Evolutionary conservation across 305 asterid species (phyloP).

Genomic region (Caryopteris hybrid): DNA sequence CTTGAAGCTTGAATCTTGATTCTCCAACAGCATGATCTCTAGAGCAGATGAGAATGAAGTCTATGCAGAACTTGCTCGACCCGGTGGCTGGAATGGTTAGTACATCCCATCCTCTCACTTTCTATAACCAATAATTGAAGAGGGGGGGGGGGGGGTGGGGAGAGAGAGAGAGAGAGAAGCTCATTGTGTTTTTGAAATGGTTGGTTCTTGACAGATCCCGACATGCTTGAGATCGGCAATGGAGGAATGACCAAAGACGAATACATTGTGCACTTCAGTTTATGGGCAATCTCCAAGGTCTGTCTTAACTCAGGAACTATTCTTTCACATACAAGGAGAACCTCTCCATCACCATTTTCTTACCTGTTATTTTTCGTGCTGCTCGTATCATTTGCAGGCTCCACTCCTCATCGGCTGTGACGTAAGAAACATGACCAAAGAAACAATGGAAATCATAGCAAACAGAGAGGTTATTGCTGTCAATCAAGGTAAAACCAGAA

Average conservation of each 20-base stretch:
- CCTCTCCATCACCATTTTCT: not conserved
- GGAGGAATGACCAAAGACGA: slow-evolving; percentile 91
- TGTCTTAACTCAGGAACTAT: not conserved
- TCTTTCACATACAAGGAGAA: not conserved
- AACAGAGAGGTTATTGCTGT: slow-evolving; percentile 76
- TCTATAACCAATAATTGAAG: not conserved
- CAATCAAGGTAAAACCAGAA: slow-evolving; percentile 56
- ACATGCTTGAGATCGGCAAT: slow-evolving; percentile 95
- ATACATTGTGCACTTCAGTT: slow-evolving; percentile 74
- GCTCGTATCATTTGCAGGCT: slow-evolving; percentile 42
- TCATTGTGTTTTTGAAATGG: not conserved
- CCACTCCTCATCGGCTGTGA: slow-evolving; percentile 94
- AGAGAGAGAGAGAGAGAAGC: not conserved
- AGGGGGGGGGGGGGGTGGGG: not conserved
- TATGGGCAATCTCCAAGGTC: slow-evolving; percentile 96
- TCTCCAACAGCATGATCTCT: slow-evolving; percentile 66
- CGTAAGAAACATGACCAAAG: slow-evolving; percentile 54
- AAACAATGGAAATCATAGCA: slow-evolving; percentile 52
- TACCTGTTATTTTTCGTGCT: not conserved
- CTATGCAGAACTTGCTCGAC: slow-evolving; percentile 69
- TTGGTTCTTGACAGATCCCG: slow-evolving; percentile 35
- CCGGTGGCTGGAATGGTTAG: slow-evolving; percentile 98
- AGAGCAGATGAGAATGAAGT: slow-evolving; percentile 91
- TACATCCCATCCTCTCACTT: not conserved
- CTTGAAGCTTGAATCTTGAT: not conserved